These are phyloP conservation scores for Suillus variegatus DNA, from an alignment of 768 basidiomycete species.

Conservation along the genomic window DNA sequence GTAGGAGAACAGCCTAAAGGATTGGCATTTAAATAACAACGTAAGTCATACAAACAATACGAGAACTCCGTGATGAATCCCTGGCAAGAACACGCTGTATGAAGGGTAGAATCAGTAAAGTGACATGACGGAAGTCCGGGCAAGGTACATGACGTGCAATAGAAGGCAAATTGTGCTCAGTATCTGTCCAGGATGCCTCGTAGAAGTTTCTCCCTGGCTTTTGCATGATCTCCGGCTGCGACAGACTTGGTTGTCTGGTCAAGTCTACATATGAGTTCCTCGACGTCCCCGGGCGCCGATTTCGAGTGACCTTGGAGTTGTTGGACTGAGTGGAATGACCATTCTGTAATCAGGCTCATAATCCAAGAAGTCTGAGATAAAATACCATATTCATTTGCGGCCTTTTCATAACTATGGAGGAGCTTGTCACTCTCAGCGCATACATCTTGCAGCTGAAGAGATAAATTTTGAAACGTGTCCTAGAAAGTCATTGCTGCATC, in stretches of 20 bases:
- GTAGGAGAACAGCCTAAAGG: background rate
- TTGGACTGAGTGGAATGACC: constrained; percentile 38
- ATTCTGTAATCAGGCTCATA: constrained; percentile 8
- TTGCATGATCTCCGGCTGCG: constrained; percentile 33
- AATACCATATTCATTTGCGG: constrained; percentile 50
- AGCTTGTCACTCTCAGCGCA: constrained; percentile 49
- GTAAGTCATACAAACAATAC: background rate
- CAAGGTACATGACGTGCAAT: background rate
- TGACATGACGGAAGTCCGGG: background rate
- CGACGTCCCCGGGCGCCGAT: constrained; percentile 51
- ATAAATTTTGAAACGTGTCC: constrained; percentile 43
- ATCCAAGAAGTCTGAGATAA: constrained; percentile 8
- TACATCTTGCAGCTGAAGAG: constrained; percentile 49
- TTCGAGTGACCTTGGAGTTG: constrained; percentile 43
- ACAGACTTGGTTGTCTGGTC: constrained; percentile 55
- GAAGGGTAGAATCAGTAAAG: background rate
- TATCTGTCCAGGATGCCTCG: constrained; percentile 36
- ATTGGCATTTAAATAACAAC: background rate
- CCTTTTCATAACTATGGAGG: constrained; percentile 49
- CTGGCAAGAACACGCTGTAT: background rate
- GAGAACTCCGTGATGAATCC: background rate
- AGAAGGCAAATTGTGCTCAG: constrained; percentile 12
- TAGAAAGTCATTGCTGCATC: constrained; percentile 26
- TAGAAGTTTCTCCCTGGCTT: constrained; percentile 35
- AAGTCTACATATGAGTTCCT: constrained; percentile 49